Evolutionary conservation across 805 yeast species (phyloP), one percentile per base, ranked within the genome.

Genomic region (Isabelozyma pseudorhagii): DNA sequence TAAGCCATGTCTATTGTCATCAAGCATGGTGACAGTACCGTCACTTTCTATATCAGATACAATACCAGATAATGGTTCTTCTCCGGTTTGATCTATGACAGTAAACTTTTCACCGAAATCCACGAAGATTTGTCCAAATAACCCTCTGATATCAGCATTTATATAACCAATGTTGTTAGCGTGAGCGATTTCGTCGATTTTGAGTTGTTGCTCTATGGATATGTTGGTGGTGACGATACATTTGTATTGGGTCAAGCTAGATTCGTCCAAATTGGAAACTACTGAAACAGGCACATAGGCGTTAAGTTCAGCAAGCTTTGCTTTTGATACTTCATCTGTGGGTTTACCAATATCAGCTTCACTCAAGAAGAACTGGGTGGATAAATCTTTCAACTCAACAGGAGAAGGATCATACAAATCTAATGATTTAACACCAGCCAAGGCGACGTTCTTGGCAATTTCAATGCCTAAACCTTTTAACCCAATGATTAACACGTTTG

Each of bases 381-480:
- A 88, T 50, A 94, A 77, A 67, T 94, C 98, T 46, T 70, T 77
- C 42, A 90, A 55, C 48, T 75, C 67, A 17, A 87, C 86, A 0
- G 83, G 79, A 15, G 74, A 75, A 10, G 96, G 96, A 63, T 94
- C 99, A 66, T 85, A 89, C 31, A 94, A 68, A 7, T 96, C 76
- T 58, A 94, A 74, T 8, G 96, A 85, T 73, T 94, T 94, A 59
- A 94, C 99, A 62, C 99, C 99, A 3, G 99, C 99, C 38, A 94
- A 77, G 0, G 97, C 96, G 49, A 94, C 90, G 69, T 94, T 94
- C 72, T 94, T 94, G 21, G 99, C 97, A 50, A 94, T 90, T 71
- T 94, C 99, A 41, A 89, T 80, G 62, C 99, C 99, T 44, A 94
- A 75, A 44, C 99, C 99, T 64, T 83, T 85, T 49, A 93, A 74